Evolutionary conservation across 2,329 filamentous ascomycete species (phyloP).

Genomic region (Fragosphaeria purpurea): DNA sequence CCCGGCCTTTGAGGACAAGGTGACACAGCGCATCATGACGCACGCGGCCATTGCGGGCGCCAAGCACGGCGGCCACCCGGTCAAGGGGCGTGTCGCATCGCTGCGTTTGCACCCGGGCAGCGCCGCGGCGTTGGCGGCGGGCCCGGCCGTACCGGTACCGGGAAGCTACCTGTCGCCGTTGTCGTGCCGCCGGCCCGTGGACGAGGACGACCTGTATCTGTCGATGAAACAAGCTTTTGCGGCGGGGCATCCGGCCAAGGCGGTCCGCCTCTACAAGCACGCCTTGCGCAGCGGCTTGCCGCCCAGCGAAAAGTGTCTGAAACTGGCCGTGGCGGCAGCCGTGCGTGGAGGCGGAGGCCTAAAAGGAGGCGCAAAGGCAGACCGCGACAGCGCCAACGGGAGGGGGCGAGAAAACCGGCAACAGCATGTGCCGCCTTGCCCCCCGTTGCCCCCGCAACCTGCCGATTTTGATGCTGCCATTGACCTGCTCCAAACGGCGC

Average conservation of each 20-base stretch:
- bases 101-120: constrained; percentile 11
- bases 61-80: constrained; percentile 11
- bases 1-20: constrained; percentile 23
- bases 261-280: constrained; percentile 29
- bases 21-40: constrained; percentile 30
- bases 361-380: too few species aligned
- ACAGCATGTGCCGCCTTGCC: too few species aligned
- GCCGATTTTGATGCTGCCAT: constrained; percentile 22
- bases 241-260: constrained; percentile 21
- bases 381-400: too few species aligned
- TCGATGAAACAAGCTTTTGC: constrained; percentile 32
- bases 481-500: constrained; percentile 29
- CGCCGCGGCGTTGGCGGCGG: constrained; percentile 1
- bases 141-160: not conserved
- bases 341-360: constrained; percentile 19
- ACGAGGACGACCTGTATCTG: constrained; percentile 23
- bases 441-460: not conserved
- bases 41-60: constrained; percentile 24
- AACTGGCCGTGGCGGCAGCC: constrained; percentile 36
- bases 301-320: constrained; percentile 31
- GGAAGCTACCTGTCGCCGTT: constrained; percentile 8
- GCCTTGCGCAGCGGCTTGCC: constrained; percentile 25
- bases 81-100: constrained; percentile 16
- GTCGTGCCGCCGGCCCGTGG: constrained; percentile 18
- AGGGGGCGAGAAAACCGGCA: too few species aligned